Conservation (phyloP, 2,329 filamentous ascomycete genomes). For the Penicillium sp. region DNA sequence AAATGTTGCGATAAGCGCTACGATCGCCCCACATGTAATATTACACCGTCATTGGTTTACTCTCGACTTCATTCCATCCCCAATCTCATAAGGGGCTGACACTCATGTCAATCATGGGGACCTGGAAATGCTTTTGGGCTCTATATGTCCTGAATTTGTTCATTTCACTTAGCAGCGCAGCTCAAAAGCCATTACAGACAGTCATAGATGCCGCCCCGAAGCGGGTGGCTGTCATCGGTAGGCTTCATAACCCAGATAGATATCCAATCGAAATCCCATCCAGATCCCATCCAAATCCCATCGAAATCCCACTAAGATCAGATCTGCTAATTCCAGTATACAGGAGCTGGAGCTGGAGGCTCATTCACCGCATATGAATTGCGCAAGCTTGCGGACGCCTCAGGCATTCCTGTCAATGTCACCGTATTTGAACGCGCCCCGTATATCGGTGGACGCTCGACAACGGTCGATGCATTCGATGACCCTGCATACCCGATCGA, state of each 20-base stretch:
- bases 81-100: neutral
- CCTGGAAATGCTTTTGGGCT: constrained; percentile 5
- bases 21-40: constrained; percentile 5
- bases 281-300: neutral
- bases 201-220: constrained; percentile 22
- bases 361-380: constrained; percentile 85
- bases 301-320: too few species aligned
- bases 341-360: constrained; percentile 86
- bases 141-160: constrained; percentile 12
- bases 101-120: neutral
- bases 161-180: constrained; percentile 20
- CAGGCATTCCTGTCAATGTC: constrained; percentile 67
- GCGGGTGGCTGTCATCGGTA: constrained; percentile 39
- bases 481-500: constrained; percentile 71
- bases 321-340: neutral
- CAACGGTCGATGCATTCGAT: constrained; percentile 76
- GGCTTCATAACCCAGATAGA: neutral
- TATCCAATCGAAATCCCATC: neutral
- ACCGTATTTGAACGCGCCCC: constrained; percentile 80
- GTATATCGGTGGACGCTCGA: constrained; percentile 80
- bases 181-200: constrained; percentile 22
- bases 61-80: constrained; percentile 6
- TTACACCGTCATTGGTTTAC: constrained; percentile 7
- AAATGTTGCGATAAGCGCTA: constrained; percentile 24
- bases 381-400: constrained; percentile 64